These are phyloP conservation scores for Fomitiporia mediterranea DNA, from an alignment of 1,284 basidiomycete genomes.

Conservation along the genomic window DNA sequence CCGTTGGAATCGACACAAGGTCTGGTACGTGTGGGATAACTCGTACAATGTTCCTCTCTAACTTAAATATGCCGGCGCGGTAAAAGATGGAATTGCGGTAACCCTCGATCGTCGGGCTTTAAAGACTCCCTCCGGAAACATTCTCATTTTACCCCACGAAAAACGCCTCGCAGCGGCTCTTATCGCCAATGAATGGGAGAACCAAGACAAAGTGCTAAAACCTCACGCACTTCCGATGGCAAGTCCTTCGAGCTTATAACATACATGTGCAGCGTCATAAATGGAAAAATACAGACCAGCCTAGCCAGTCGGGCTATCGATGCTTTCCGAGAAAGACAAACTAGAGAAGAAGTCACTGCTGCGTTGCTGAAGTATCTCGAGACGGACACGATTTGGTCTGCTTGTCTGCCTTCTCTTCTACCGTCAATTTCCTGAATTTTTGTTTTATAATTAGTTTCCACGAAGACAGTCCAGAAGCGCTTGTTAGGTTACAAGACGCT, in stretches of 20 bases:
- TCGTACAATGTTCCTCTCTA: neutral
- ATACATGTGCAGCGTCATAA: too few species aligned
- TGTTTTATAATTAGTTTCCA: conserved; percentile 60
- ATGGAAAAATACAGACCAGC: neutral
- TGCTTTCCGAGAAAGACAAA: conserved; percentile 54
- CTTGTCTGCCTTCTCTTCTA: neutral
- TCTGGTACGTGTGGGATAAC: conserved; percentile 27
- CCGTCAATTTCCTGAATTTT: neutral
- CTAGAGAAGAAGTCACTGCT: conserved; percentile 63
- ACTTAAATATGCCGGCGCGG: neutral
- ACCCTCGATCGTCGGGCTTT: conserved; percentile 83
- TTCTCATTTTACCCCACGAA: conserved; percentile 65
- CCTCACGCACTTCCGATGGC: conserved; percentile 92
- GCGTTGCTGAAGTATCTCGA: conserved; percentile 84
- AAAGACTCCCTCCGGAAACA: conserved; percentile 82
- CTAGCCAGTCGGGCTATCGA: conserved; percentile 70
- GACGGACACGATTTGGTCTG: conserved; percentile 93
- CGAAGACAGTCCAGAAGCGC: conserved; percentile 66
- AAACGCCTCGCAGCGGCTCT: conserved; percentile 76
- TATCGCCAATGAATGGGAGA: conserved; percentile 95
- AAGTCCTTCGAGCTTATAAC: too few species aligned
- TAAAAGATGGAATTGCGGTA: conserved; percentile 52
- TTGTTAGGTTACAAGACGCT: conserved; percentile 78
- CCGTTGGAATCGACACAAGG: conserved; percentile 59
- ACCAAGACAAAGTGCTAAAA: conserved; percentile 82